Conservation (phyloP, 306 rosid species). For the Casuarina cunninghamiana region DNA sequence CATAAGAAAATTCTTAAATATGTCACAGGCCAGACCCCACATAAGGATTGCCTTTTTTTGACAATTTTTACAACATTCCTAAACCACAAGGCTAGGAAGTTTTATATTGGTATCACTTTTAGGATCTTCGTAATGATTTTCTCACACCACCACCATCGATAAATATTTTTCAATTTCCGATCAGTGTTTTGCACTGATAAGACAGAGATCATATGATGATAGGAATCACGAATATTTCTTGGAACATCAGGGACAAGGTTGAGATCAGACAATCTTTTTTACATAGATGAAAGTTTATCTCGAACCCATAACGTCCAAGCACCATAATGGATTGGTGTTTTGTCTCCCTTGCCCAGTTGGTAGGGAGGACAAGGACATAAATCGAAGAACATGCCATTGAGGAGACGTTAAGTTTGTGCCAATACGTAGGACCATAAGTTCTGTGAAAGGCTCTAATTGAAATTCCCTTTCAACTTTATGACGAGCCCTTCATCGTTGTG, state of each 20-base stretch:
- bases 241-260: neutral
- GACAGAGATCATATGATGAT: constrained; percentile 42
- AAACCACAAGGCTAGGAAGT: constrained; percentile 33
- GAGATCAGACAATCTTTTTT: neutral
- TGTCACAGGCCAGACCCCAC: constrained; percentile 20
- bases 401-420: neutral
- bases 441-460: neutral
- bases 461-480: neutral
- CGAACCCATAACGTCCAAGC: neutral
- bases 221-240: constrained; percentile 20
- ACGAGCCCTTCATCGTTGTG: neutral
- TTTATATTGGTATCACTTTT: constrained; percentile 39
- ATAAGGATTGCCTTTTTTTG: neutral
- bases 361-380: neutral
- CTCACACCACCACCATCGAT: constrained; percentile 47
- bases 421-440: neutral
- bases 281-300: too few relatives aligned
- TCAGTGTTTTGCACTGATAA: constrained; percentile 25
- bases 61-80: constrained; percentile 3
- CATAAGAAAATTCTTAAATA: constrained; percentile 22
- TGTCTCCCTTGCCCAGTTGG: neutral
- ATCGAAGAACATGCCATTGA: neutral
- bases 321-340: too few relatives aligned
- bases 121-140: constrained; percentile 55
- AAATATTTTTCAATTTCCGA: constrained; percentile 16